phyloP scores from a whole-genome alignment of 208 protist species.

The Leishmania tarentolae region DNA sequence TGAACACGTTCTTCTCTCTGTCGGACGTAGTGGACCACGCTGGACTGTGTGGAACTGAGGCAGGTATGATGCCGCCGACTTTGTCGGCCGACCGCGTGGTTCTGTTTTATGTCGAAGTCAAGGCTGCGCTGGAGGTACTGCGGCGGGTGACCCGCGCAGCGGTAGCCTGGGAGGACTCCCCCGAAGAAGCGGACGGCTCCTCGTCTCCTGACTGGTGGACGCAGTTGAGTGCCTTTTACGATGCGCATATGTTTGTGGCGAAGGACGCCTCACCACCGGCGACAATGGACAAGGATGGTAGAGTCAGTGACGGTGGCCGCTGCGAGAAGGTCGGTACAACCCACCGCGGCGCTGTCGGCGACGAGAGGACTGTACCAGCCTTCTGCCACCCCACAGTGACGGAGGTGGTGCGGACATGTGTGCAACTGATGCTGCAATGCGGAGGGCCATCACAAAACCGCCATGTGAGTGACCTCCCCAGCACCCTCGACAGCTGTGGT shows the following conservation, averaged over 20 bases:
- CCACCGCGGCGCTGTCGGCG: too few relatives aligned
- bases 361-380: not conserved
- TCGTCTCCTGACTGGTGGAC: conserved; percentile 1
- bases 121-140: conserved; percentile 21
- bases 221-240: conserved; percentile 4
- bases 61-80: too few relatives aligned
- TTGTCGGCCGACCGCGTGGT: not conserved
- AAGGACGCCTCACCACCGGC: not conserved
- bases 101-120: conserved; percentile 17
- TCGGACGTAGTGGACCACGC: not conserved
- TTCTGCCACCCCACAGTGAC: conserved; percentile 9
- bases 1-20: conserved; percentile 12
- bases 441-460: not conserved
- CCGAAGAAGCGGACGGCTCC: not conserved
- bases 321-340: not conserved
- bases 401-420: not conserved
- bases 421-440: conserved; percentile 4
- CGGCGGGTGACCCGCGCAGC: not conserved
- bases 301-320: not conserved
- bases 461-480: not conserved
- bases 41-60: not conserved
- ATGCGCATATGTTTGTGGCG: not conserved
- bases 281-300: not conserved
- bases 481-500: not conserved
- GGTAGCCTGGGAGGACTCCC: not conserved